phyloP scores from a whole-genome alignment of 208 protist genomes.

The Kentomonas sorsogonicus region DNA sequence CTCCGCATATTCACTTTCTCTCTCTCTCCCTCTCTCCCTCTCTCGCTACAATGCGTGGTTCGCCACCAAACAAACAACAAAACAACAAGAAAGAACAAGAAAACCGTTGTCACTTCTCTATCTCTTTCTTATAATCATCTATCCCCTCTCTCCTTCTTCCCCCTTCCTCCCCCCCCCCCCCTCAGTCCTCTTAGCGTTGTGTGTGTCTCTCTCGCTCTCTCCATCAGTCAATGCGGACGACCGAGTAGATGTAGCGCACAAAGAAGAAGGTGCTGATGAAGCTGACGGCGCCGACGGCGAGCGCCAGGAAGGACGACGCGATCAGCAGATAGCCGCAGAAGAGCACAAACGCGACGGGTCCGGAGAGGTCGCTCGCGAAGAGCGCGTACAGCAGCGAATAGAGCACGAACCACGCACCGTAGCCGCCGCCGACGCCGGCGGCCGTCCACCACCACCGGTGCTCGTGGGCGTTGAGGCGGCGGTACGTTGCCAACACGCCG shows the following conservation, averaged over 20 bases:
- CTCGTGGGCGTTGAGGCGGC: slow-evolving; percentile 90
- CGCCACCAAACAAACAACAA: no score
- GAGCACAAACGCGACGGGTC: slow-evolving; percentile 31
- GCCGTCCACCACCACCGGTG: slow-evolving; percentile 96
- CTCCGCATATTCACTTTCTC: no score
- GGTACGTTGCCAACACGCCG: slow-evolving; percentile 94
- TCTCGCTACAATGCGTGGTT: no score
- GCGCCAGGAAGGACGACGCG: slow-evolving; percentile 17
- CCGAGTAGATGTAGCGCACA: slow-evolving; percentile 43
- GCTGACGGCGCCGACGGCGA: slow-evolving; percentile 51
- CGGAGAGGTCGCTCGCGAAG: slow-evolving; percentile 48
- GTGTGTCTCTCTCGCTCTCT: not conserved
- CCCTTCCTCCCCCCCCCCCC: no score
- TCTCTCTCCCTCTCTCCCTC: no score
- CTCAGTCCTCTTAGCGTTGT: not conserved
- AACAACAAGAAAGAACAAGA: no score
- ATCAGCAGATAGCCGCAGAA: slow-evolving; percentile 72
- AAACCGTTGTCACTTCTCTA: no score
- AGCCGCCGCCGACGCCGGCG: slow-evolving; percentile 76
- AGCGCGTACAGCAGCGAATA: slow-evolving; percentile 89
- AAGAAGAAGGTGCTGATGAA: slow-evolving; percentile 55
- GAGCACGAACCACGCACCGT: slow-evolving; percentile 87
- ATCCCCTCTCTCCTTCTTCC: no score
- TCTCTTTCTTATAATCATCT: no score
- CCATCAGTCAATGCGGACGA: slow-evolving; percentile 41